A percentile compares a stretch with the other conserved stretches of the same genome.
These are phyloP conservation scores for Jamesozyma gamospora DNA, from an alignment of 805 yeast species.

Conservation along the genomic window DNA sequence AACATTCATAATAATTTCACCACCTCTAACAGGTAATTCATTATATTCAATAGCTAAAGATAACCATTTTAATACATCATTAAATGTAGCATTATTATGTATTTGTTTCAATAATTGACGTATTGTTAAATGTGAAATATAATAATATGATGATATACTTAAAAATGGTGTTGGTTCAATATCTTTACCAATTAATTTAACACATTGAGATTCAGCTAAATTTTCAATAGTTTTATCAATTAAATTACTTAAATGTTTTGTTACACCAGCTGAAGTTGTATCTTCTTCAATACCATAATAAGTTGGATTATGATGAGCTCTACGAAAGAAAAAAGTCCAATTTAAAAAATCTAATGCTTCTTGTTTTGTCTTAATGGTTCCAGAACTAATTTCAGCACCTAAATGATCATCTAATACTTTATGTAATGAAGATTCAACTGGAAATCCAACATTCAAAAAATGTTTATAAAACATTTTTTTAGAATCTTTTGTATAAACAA, in stretches of 20 bases:
- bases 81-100: slow-evolving; percentile 29
- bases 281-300: slow-evolving; percentile 80
- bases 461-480: slow-evolving; percentile 79
- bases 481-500: slow-evolving; percentile 75
- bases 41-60: slow-evolving; percentile 67
- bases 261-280: slow-evolving; percentile 43
- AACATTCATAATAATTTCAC: slow-evolving; percentile 77
- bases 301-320: slow-evolving; percentile 91
- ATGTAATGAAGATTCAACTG: slow-evolving; percentile 79
- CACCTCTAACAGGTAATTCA: slow-evolving; percentile 83
- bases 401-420: slow-evolving; percentile 80
- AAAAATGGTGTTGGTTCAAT: slow-evolving; percentile 68
- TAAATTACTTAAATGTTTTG: slow-evolving; percentile 48
- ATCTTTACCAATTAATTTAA: slow-evolving; percentile 38
- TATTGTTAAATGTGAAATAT: slow-evolving; percentile 83
- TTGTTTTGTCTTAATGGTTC: slow-evolving; percentile 83
- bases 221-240: slow-evolving; percentile 61
- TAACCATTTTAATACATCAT: slow-evolving; percentile 37
- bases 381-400: slow-evolving; percentile 92
- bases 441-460: slow-evolving; percentile 84
- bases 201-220: slow-evolving; percentile 64
- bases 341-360: slow-evolving; percentile 96
- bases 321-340: slow-evolving; percentile 83
- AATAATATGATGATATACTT: slow-evolving; percentile 81
- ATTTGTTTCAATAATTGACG: slow-evolving; percentile 54